phyloP scores from a whole-genome alignment of 2,329 filamentous ascomycete genomes.

The Ophiostoma pallidulum region DNA sequence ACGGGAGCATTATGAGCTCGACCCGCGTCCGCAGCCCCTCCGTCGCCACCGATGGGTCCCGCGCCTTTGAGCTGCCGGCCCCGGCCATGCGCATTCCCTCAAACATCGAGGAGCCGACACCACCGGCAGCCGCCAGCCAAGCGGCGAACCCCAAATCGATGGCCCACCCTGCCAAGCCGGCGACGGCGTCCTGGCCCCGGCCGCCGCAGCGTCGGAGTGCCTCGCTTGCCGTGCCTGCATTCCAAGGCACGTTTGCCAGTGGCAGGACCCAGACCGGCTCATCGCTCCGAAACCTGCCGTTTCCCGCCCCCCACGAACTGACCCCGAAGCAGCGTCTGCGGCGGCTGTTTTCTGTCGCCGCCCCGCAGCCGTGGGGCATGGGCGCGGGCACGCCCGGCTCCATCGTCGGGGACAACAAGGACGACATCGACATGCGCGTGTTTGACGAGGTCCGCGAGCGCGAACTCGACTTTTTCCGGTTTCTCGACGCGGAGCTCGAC shows the following conservation, averaged over 20 bases:
- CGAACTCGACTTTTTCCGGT: conserved; percentile 78
- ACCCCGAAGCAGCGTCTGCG: conserved; percentile 25
- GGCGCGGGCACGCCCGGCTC: conserved; percentile 19
- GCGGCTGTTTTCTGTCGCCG: conserved; percentile 32
- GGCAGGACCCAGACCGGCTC: neutral
- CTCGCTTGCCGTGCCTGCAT: conserved; percentile 21
- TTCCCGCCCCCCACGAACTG: conserved; percentile 11
- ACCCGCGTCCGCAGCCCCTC: conserved; percentile 25
- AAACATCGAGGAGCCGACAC: conserved; percentile 18
- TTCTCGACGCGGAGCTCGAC: conserved; percentile 72
- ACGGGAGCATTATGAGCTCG: conserved; percentile 44
- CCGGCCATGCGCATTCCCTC: conserved; percentile 40
- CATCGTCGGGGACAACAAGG: conserved; percentile 26
- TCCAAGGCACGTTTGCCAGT: neutral
- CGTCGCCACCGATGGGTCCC: conserved; percentile 10
- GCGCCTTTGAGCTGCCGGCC: conserved; percentile 42
- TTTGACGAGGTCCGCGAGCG: conserved; percentile 52
- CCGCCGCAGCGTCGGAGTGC: conserved; percentile 26
- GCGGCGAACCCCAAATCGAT: neutral
- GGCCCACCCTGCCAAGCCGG: neutral
- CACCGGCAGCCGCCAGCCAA: conserved; percentile 9
- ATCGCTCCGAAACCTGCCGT: conserved; percentile 7
- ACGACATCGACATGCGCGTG: conserved; percentile 30
- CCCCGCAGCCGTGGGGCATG: conserved; percentile 14
- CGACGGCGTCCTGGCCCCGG: neutral